Evolutionary conservation across 345 rosid species (phyloP).

Genomic region (Cardiospermum halicacabum): DNA sequence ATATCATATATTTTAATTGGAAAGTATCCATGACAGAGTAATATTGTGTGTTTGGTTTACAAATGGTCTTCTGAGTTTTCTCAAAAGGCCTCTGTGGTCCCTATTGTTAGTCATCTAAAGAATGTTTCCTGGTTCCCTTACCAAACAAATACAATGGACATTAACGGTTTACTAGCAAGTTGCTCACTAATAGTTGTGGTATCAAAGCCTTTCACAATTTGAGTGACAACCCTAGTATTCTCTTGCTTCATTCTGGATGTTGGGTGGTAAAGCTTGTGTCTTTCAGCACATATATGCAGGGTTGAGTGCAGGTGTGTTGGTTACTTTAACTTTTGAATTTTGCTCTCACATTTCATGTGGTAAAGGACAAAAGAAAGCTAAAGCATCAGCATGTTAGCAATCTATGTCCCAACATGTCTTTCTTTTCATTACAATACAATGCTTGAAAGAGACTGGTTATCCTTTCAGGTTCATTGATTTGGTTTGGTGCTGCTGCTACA

Average conservation of each 20-base stretch:
- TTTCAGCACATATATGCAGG: not conserved
- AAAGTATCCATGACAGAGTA: not conserved
- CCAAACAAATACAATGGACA: not conserved
- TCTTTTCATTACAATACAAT: not conserved
- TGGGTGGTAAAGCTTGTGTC: constrained; percentile 5
- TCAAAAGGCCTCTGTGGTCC: not conserved
- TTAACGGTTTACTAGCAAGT: not conserved
- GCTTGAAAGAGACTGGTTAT: not conserved
- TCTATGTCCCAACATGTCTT: not conserved
- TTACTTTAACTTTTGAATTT: not conserved
- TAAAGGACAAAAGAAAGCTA: not conserved
- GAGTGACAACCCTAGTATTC: not conserved
- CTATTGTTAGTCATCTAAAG: not conserved
- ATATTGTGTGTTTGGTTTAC: not conserved
- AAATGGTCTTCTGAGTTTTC: not conserved
- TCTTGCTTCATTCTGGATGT: not conserved
- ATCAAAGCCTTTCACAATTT: not conserved
- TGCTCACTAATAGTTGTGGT: not conserved
- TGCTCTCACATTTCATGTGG: not conserved
- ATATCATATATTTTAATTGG: not conserved
- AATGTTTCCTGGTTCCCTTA: not conserved
- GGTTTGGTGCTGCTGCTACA: not conserved
- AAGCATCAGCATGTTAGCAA: not conserved
- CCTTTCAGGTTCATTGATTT: not conserved
- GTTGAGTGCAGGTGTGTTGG: not conserved